A percentile compares a stretch with the other conserved stretches of the same genome.
phyloP scores from a whole-genome alignment of 208 protist species.

The Acanthamoeba triangularis region DNA sequence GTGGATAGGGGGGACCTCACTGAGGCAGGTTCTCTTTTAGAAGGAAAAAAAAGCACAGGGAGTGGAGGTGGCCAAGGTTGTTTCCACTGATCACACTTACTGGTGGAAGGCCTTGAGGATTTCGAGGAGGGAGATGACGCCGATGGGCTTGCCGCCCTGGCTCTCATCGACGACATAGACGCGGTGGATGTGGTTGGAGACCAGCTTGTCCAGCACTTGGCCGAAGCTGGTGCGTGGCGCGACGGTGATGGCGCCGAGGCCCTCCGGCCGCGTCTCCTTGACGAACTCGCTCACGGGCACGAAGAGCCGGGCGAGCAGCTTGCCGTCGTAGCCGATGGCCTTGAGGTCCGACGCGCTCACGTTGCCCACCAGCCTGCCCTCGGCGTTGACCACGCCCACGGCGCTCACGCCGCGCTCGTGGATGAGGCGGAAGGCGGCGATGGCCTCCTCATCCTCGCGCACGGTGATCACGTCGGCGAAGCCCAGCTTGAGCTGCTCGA shows the following conservation, averaged over 20 bases:
- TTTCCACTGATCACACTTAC: too few species aligned
- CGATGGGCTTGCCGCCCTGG: slow-evolving; percentile 21
- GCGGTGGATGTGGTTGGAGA: slow-evolving; percentile 35
- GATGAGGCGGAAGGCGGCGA: slow-evolving; percentile 79
- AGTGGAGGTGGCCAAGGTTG: too few species aligned
- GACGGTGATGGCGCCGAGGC: slow-evolving; percentile 27
- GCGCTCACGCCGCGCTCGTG: slow-evolving; percentile 75
- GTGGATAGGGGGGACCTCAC: neutral
- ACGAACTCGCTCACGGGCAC: slow-evolving; percentile 54
- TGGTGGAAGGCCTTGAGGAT: slow-evolving; percentile 40
- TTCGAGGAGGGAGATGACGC: slow-evolving; percentile 49
- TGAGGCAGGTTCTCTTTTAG: neutral
- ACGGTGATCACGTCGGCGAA: slow-evolving; percentile 53
- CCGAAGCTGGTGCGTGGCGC: slow-evolving; percentile 16
- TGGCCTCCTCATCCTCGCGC: slow-evolving; percentile 50
- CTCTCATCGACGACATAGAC: slow-evolving; percentile 60
- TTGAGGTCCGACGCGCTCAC: slow-evolving; percentile 59
- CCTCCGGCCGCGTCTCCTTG: neutral
- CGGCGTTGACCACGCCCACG: slow-evolving; percentile 44
- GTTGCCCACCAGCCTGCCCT: slow-evolving; percentile 44
- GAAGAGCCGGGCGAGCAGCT: slow-evolving; percentile 38
- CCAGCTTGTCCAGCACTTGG: slow-evolving; percentile 51
- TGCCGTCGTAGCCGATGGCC: slow-evolving; percentile 41
- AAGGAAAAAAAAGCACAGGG: too few species aligned
- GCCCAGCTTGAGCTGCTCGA: slow-evolving; percentile 42